Evolutionary conservation across 768 basidiomycete species (phyloP).

Genomic region (Amanita polypyramis): DNA sequence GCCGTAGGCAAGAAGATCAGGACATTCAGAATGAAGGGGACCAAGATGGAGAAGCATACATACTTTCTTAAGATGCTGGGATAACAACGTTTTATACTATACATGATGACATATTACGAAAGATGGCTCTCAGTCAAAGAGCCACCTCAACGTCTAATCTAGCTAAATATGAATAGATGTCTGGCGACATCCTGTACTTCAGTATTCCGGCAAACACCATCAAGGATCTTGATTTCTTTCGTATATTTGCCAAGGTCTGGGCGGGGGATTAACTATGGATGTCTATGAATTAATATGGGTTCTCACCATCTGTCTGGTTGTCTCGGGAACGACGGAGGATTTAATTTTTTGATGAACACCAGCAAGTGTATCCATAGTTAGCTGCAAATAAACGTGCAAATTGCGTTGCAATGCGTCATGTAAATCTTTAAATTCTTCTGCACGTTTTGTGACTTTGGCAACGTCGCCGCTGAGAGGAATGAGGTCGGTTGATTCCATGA

Average conservation of each 20-base stretch:
- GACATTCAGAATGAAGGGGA: not conserved
- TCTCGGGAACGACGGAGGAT: slow-evolving; percentile 58
- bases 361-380: slow-evolving; percentile 89
- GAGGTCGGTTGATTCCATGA: slow-evolving; percentile 79
- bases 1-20: slow-evolving; percentile 20
- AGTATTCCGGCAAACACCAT: slow-evolving; percentile 86
- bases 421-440: slow-evolving; percentile 82
- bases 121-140: slow-evolving; percentile 28
- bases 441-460: slow-evolving; percentile 71
- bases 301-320: slow-evolving; percentile 66
- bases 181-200: slow-evolving; percentile 83
- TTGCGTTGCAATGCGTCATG: slow-evolving; percentile 86
- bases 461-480: slow-evolving; percentile 84
- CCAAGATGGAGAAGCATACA: not conserved
- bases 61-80: too few relatives aligned
- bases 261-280: slow-evolving; percentile 6
- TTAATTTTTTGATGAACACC: slow-evolving; percentile 74
- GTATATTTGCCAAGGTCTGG: slow-evolving; percentile 54
- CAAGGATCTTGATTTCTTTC: slow-evolving; percentile 75
- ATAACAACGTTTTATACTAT: not conserved
- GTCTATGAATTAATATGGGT: slow-evolving; percentile 8
- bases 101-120: not conserved
- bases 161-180: slow-evolving; percentile 83
- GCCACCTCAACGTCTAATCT: slow-evolving; percentile 81
- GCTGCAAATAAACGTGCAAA: slow-evolving; percentile 75